Percentiles rank a stretch among this genome's conserved stretches.
Evolutionary conservation across 176 grass and related monocot genomes (phyloP).

Genomic region (Tillandsia leiboldiana): DNA sequence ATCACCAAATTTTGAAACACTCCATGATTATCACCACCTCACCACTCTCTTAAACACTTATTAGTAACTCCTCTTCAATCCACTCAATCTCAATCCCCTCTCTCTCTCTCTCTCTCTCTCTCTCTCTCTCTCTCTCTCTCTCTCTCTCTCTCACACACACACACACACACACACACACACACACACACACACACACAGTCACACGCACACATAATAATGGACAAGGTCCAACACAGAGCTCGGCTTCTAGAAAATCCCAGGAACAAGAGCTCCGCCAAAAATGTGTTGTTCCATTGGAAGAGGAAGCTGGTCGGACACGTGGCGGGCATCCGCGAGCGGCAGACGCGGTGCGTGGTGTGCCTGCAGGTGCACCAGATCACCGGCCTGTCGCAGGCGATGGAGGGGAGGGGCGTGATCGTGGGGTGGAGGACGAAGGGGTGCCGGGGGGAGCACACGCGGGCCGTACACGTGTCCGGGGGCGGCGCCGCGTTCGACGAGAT

Average conservation of each 20-base stretch:
- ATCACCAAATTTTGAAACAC: background rate
- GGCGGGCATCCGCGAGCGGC: slow-evolving; percentile 34
- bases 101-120: slow-evolving; percentile 5
- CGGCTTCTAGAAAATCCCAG: slow-evolving; percentile 40
- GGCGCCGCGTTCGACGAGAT: slow-evolving; percentile 64
- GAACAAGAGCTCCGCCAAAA: slow-evolving; percentile 43
- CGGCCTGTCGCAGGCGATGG: slow-evolving; percentile 33
- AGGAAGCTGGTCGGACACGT: slow-evolving; percentile 37
- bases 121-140: no score
- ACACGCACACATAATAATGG: slow-evolving; percentile 31
- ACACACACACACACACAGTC: background rate
- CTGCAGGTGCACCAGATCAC: slow-evolving; percentile 73
- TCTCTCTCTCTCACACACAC: no score
- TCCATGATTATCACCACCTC: slow-evolving; percentile 2
- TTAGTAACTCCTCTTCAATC: slow-evolving; percentile 2
- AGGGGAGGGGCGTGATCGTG: slow-evolving; percentile 48
- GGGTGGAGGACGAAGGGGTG: slow-evolving; percentile 68
- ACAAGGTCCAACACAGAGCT: slow-evolving; percentile 34
- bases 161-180: slow-evolving; percentile 6
- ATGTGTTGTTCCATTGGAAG: slow-evolving; percentile 46
- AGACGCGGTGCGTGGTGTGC: slow-evolving; percentile 53
- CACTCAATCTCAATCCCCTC: slow-evolving; percentile 2
- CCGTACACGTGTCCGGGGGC: slow-evolving; percentile 30
- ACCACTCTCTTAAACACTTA: slow-evolving; percentile 7
- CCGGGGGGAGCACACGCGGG: slow-evolving; percentile 64